Conservation (phyloP, 371 early-diverging fungal genomes). For the Circinella minor region DNA sequence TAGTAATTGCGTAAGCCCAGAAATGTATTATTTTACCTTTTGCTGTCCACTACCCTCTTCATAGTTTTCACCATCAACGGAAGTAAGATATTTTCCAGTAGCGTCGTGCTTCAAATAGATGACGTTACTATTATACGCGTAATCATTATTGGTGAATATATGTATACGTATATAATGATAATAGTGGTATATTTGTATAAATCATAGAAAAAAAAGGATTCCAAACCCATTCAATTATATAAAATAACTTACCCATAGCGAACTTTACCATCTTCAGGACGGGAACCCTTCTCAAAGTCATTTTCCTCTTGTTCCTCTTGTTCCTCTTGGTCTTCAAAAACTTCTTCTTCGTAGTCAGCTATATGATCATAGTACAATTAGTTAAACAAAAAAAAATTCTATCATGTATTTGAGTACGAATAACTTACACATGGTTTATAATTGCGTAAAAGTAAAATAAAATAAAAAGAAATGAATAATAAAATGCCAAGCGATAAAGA, state of each 20-base stretch:
- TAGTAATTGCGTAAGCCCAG: no score
- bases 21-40: slow-evolving; percentile 18
- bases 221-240: no score
- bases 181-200: no score
- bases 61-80: slow-evolving; percentile 33
- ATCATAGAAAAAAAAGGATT: no score
- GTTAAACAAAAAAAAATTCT: neutral
- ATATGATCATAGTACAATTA: neutral
- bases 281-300: slow-evolving; percentile 5
- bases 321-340: neutral
- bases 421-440: neutral
- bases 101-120: slow-evolving; percentile 62
- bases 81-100: slow-evolving; percentile 59
- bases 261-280: slow-evolving; percentile 7
- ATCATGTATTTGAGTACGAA: neutral
- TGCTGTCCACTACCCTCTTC: slow-evolving; percentile 60
- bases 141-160: no score
- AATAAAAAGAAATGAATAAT: neutral
- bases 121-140: slow-evolving; percentile 25
- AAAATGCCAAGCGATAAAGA: neutral
- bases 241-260: slow-evolving; percentile 9
- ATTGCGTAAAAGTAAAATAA: neutral
- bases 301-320: neutral
- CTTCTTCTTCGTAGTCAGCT: neutral
- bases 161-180: neutral